Percentiles rank a stretch among this genome's conserved stretches.
Evolutionary conservation across 176 grass and related monocot genomes (phyloP).

Genomic region (Eleusine coracana): DNA sequence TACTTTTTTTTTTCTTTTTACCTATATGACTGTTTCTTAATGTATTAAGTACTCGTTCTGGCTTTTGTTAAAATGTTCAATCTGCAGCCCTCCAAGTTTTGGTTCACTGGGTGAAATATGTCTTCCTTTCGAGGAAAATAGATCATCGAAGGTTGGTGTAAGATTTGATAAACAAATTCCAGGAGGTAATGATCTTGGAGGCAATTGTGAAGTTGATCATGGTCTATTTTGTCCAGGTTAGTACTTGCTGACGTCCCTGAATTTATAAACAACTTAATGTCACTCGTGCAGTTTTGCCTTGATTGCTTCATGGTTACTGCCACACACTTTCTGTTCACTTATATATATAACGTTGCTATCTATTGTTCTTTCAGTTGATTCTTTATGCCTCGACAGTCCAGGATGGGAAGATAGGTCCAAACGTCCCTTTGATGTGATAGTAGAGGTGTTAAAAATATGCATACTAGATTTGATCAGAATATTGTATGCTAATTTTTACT

Average conservation of each 20-base stretch:
- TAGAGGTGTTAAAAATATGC: conserved; percentile 59
- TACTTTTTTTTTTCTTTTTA: background rate
- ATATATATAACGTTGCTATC: conserved; percentile 17
- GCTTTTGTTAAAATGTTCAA: conserved; percentile 38
- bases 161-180: conserved; percentile 88
- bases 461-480: conserved; percentile 24
- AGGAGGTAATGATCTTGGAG: conserved; percentile 92
- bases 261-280: conserved; percentile 11
- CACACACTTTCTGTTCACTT: conserved; percentile 38
- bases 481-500: conserved; percentile 17
- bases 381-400: conserved; percentile 71
- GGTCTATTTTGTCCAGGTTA: conserved; percentile 96
- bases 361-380: conserved; percentile 66
- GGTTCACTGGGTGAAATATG: conserved; percentile 80
- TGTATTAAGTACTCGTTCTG: background rate
- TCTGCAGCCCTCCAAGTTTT: conserved; percentile 77
- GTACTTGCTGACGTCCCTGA: conserved; percentile 37
- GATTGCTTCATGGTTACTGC: conserved; percentile 27
- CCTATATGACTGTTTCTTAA: conserved; percentile 15
- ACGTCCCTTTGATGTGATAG: conserved; percentile 75
- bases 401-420: conserved; percentile 81
- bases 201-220: conserved; percentile 91
- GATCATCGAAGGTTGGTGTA: conserved; percentile 87
- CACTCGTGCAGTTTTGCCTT: background rate
- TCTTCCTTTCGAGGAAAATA: conserved; percentile 97